These are phyloP conservation scores for Dichotomocladium elegans DNA, from an alignment of 371 early-diverging fungal genomes.

Conservation along the genomic window DNA sequence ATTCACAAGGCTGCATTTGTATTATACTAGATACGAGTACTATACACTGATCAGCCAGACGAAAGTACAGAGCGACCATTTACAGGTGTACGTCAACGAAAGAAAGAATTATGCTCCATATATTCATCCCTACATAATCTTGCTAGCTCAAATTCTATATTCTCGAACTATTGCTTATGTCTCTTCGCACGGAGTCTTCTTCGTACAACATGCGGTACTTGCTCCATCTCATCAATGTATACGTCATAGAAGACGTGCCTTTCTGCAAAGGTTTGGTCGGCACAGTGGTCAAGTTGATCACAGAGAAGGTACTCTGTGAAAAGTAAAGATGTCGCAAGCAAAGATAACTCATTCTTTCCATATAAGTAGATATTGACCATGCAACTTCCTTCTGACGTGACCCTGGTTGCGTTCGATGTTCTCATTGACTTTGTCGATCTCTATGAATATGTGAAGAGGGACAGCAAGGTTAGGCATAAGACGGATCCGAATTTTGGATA, in stretches of 20 bases:
- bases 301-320: too few species aligned
- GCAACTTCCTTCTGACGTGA: constrained; percentile 65
- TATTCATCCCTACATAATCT: neutral
- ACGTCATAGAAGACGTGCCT: constrained; percentile 72
- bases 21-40: constrained; percentile 45
- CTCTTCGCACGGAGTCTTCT: constrained; percentile 63
- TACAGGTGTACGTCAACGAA: constrained; percentile 25
- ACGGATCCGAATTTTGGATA: too few species aligned
- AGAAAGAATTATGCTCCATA: neutral
- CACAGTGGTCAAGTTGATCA: constrained; percentile 67
- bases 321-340: constrained; percentile 24
- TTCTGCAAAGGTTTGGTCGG: constrained; percentile 72
- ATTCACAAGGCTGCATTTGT: neutral
- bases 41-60: constrained; percentile 45
- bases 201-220: constrained; percentile 67
- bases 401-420: constrained; percentile 66
- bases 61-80: constrained; percentile 30
- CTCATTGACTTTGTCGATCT: constrained; percentile 63
- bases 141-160: constrained; percentile 67
- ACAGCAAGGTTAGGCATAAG: constrained; percentile 55
- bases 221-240: constrained; percentile 69
- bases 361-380: constrained; percentile 61
- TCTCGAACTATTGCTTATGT: constrained; percentile 62
- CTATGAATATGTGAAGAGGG: constrained; percentile 65
- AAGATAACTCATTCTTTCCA: neutral